Evolutionary conservation across 495 filamentous ascomycete genomes (phyloP), one percentile per base, ranked within the genome.

Genomic region (Podospora didyma): DNA sequence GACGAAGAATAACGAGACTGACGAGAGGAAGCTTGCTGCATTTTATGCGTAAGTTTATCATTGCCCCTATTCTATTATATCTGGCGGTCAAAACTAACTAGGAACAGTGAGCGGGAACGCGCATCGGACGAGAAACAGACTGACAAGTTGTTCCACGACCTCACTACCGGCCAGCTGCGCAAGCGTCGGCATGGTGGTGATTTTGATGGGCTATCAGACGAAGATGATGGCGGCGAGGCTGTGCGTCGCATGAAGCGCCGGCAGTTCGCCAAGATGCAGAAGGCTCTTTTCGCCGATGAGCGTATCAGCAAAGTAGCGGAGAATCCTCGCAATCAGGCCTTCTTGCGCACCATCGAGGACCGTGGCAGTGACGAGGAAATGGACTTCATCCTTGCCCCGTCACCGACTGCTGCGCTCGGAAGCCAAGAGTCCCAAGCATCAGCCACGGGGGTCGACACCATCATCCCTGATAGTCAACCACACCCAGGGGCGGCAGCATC

Each of bases 211-310:
- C 80, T 96, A 20, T 89, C 87, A 10, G 92, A 96, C 65, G 89
- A 88, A 4, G 92, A 95, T 41, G 93, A 97, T 64, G 89, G 89
- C 48, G 86, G 80, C 2, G 82, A 89, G 62, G 85, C 89, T 24
- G 82, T 86, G 44, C 85, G 88, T 28, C 82, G 91, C 7, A 82
- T 86, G 73, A 97, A 96, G 72, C 85, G 93, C 45, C 76, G 85
- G 54, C 88, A 97, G 62, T 93, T 95, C 69, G 89, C 90, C 21
- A 89, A 89, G 71, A 95, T 96, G 89, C 87, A 90, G 47, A 90
- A 88, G 64, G 89, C 90, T 16, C 78, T 99, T 9, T 79, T 97
- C 17, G 82, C 87, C n/a, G 92, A 98, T 63, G 92, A 92, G 69
- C 90, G 92, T 46, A 80, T 97, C 56, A 89, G 86, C 59, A 90